Base-by-base conservation (phyloP, 352 stramenopile species). In the Phytophthora fragariaefolia region DNA sequence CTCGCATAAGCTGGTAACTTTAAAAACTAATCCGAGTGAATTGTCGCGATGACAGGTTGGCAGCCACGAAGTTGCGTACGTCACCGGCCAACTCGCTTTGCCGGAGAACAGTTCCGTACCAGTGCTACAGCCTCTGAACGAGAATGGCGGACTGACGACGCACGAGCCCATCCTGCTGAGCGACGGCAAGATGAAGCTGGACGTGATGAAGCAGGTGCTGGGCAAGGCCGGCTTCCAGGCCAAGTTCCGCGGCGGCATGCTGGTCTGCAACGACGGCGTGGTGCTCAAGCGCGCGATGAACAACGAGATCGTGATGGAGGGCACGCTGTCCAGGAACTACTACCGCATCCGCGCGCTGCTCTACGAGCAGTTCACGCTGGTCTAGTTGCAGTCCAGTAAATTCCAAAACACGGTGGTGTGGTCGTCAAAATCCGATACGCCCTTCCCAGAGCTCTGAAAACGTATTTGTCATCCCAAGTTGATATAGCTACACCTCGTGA, bases 161-260 rank as follows among this genome's bases (percentile, higher is more conserved):
- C 89, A 96, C 68, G 81, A 92, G 23, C 89, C 89, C 12, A 92
- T 96, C 43, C 61, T 95, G 51, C 76, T 96, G 48, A 95, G 85
- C 52, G 87, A 96, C 46, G 89, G 87, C 73, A 96, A 96, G 74
- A 87, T 96, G 71, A 96, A 95, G 72, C 75, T 96, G 58, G 86
- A 95, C 60, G 79, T 94, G 60, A 95, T 96, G 87, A 95, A 96
- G 71, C 87, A 95, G 64, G 81, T 96, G 55, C 72, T 96, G 28
- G 85, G 83, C 36, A 93, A 93, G 48, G 86, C 87, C 10, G 89
- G 87, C 0, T 96, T 95, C 73, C 89, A 96, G 62, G 89, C 87
- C 69, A 96, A 96, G 59, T 96, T 95, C 59, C 86, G 84, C n/a
- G 84, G 89, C 9, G 87, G 89, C 48, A 96, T 95, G 89, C 71